Base-by-base conservation (phyloP, 345 rosid genomes). In the Eucalyptus pauciflora region DNA sequence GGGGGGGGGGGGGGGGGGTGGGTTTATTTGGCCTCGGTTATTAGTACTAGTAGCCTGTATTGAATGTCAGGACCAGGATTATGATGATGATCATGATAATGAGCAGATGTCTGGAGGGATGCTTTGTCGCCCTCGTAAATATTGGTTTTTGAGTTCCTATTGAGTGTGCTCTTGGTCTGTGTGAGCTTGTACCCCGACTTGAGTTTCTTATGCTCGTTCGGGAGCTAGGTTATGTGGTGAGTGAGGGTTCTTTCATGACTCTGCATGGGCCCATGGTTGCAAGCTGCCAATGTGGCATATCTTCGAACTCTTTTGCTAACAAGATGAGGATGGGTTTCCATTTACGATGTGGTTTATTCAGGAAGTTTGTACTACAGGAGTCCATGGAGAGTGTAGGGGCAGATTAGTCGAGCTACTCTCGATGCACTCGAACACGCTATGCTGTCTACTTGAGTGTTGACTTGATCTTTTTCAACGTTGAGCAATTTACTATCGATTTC, bases 21-120 rank as follows among this genome's bases (percentile, higher is more conserved):
- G 24, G 1, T 2, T 69, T 9, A 62, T 29, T 33, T 69, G 80
- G 80, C 45, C 17, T 69, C 25, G 43, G 80, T 31, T 69, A 29
- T 60, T 25, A 3, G 0, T 0, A 20, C 25, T 25, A 3, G 0
- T 0, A 20, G 58, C 0, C 0, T 52, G 25, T 52, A 52, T 18
- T 52, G 58, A 52, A 52, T 8, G 58, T 52, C 41, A 10, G 83
- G 46, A 37, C 27, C 1, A 33, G 1, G 25, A 18, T 71, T 2
- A 71, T 37, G 46, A 71, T 10, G 14, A 37, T 37, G 46, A 71
- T 0, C 0, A 37, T 37, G 81, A 37, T 37, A 43, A 37, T 71
- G 83, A 5, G 46, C 83, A 37, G 3, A 4, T 18, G 46, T 71
- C 12, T 37, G 8, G 81, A 71, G 14, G 83, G 46, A 71, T 71